These are phyloP conservation scores for Exophiala alcalophila DNA, from an alignment of 2,329 filamentous ascomycete species.

Conservation along the genomic window DNA sequence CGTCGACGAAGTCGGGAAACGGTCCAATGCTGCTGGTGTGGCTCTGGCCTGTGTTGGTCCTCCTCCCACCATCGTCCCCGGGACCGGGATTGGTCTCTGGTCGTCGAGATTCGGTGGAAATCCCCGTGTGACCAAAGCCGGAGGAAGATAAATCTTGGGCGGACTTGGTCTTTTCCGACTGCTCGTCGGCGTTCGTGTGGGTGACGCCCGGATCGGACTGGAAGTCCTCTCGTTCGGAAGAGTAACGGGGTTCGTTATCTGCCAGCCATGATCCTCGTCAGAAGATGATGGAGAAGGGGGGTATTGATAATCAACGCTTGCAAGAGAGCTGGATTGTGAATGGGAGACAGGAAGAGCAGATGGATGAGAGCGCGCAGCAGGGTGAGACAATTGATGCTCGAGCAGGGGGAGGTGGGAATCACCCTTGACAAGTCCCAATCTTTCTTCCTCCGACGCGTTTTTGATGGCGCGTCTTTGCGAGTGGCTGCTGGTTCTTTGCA, in stretches of 20 bases:
- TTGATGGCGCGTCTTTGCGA: conserved; percentile 38
- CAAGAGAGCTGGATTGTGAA: conserved; percentile 17
- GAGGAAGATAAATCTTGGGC: conserved; percentile 17
- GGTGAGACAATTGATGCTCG: conserved; percentile 21
- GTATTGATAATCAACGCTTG: conserved; percentile 22
- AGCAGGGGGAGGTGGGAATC: conserved; percentile 47
- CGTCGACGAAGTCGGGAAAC: conserved; percentile 29
- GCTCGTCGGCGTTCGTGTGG: conserved; percentile 12
- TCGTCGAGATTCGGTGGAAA: conserved; percentile 3
- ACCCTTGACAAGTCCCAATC: conserved; percentile 75
- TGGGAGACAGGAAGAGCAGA: conserved; percentile 12
- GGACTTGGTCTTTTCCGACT: conserved; percentile 19
- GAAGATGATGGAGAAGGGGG: conserved; percentile 25
- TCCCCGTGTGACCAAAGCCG: conserved; percentile 14
- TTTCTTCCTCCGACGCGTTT: conserved; percentile 75
- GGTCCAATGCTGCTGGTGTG: conserved; percentile 23
- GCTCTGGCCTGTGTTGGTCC: conserved; percentile 20
- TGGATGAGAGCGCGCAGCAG: conserved; percentile 19
- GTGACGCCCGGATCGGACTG: conserved; percentile 4
- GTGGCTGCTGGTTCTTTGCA: conserved; percentile 30
- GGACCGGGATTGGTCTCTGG: conserved; percentile 7
- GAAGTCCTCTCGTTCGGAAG: conserved; percentile 12
- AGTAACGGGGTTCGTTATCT: conserved; percentile 23
- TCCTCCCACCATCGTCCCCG: conserved; percentile 18
- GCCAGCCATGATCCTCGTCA: conserved; percentile 30